Evolutionary conservation across 2,329 filamentous ascomycete genomes (phyloP), one percentile per base, ranked within the genome.

Genomic region (Dactylellina sp.): DNA sequence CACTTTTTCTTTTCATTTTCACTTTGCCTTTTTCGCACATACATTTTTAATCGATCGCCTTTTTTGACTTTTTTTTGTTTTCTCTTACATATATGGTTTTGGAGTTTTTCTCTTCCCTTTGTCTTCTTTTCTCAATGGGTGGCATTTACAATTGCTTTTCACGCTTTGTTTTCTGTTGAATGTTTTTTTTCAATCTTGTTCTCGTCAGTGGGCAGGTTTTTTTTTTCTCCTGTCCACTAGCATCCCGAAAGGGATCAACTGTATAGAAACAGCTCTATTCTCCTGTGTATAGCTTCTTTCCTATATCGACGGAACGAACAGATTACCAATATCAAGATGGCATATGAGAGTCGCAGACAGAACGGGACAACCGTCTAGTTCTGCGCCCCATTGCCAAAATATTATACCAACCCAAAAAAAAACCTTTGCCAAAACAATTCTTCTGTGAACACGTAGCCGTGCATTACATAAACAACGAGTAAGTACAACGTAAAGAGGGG

Each of bases 161-260:
- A 47, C 47, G 39, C 1, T 7, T 35, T 52, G 18, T 52, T 52
- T 32, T 20, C 53, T 61, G 57, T 42, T 44, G 46, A 59, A 35
- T 39, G 55, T 64, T 72, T 40, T 76, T 71, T 42, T 75, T 37
- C 12, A n/a, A 39, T 55, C 50, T 40, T 16, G 50, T 55, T 55
- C 50, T 55, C 50, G 50, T 55, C 50, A 55, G 50, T 55, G 32
- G 7, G 32, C 49, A 49, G 57, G 40, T 70, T 74, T 75, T 71
- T 64, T 40, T 76, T 76, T 75, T 61, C 70, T 78, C 75, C 77
- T 77, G 78, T 78, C 77, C 62, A 77, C 76, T 79, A 78, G 77
- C 70, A 79, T 78, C 61, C 71, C 25, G 35, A 24, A 14, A 5
- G 44, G 53, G 63, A 68, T 68, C 35, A 60, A 68, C 63, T 68